Percentiles rank a stretch among this genome's conserved stretches.
Evolutionary conservation across 176 grass and related monocot genomes (phyloP).

Genomic region (Dactylis glomerata): DNA sequence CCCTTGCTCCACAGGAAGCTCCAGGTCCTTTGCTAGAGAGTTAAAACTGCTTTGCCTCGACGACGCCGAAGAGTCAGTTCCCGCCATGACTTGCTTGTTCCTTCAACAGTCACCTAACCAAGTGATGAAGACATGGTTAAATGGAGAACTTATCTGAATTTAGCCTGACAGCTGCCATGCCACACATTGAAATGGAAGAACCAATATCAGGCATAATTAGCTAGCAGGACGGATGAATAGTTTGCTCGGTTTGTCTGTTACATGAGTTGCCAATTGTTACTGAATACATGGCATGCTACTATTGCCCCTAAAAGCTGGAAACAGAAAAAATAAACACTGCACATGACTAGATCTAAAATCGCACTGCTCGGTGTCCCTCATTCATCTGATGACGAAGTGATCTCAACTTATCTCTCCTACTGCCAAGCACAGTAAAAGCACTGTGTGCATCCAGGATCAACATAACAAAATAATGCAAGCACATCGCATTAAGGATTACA

Average conservation of each 20-base stretch:
- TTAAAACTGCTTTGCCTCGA: constrained; percentile 71
- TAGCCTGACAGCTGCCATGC: background rate
- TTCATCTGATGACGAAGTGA: constrained; percentile 1
- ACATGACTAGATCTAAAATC: constrained; percentile 25
- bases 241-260: background rate
- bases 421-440: background rate
- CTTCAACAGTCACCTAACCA: constrained; percentile 41
- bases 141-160: background rate
- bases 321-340: background rate
- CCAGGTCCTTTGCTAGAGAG: constrained; percentile 61
- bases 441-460: background rate
- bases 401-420: background rate
- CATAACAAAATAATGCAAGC: background rate
- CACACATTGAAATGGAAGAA: constrained; percentile 17
- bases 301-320: background rate
- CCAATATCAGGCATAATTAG: background rate
- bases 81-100: constrained; percentile 49
- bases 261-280: constrained; percentile 11
- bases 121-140: constrained; percentile 20
- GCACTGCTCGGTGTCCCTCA: background rate
- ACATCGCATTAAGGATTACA: background rate
- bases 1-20: constrained; percentile 49
- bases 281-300: background rate
- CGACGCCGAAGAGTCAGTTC: constrained; percentile 47
- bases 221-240: background rate